A percentile compares a stretch with the other conserved stretches of the same genome.
These are phyloP conservation scores for Teratosphaeria nubilosa DNA, from an alignment of 2,329 filamentous ascomycete genomes.

Conservation along the genomic window DNA sequence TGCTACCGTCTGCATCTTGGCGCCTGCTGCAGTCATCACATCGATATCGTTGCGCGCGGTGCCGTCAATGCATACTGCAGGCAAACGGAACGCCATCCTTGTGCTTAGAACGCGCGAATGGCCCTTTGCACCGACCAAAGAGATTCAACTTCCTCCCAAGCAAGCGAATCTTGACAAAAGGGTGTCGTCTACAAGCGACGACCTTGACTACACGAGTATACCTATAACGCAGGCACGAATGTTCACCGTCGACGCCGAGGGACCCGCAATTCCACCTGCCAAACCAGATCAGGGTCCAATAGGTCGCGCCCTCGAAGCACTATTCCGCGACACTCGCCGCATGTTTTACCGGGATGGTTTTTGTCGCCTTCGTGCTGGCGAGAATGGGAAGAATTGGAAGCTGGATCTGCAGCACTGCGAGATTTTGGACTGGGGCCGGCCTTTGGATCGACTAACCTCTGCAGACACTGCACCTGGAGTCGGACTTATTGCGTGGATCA, in stretches of 20 bases:
- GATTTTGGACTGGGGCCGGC: slow-evolving; percentile 15
- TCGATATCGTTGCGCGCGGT: slow-evolving; percentile 6
- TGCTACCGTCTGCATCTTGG: slow-evolving; percentile 4
- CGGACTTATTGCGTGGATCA: neutral
- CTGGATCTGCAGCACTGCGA: slow-evolving; percentile 18
- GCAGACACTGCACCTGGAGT: neutral
- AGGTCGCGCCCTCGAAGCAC: neutral
- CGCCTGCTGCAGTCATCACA: slow-evolving; percentile 10
- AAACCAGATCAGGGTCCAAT: slow-evolving; percentile 1
- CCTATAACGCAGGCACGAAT: neutral
- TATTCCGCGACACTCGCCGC: slow-evolving; percentile 12
- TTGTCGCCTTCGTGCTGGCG: slow-evolving; percentile 12
- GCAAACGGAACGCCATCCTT: slow-evolving; percentile 6
- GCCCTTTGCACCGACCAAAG: slow-evolving; percentile 12
- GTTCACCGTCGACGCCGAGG: slow-evolving; percentile 1
- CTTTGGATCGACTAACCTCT: slow-evolving; percentile 6
- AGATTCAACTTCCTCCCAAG: slow-evolving; percentile 4
- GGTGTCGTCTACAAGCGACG: neutral
- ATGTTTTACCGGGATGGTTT: slow-evolving; percentile 21
- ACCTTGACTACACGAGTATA: slow-evolving; percentile 4
- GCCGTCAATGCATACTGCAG: neutral
- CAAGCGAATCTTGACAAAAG: slow-evolving; percentile 2
- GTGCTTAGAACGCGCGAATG: slow-evolving; percentile 10
- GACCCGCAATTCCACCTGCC: neutral
- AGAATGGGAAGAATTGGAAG: slow-evolving; percentile 14